phyloP scores from a whole-genome alignment of 345 rosid species.

The Linum tenue region DNA sequence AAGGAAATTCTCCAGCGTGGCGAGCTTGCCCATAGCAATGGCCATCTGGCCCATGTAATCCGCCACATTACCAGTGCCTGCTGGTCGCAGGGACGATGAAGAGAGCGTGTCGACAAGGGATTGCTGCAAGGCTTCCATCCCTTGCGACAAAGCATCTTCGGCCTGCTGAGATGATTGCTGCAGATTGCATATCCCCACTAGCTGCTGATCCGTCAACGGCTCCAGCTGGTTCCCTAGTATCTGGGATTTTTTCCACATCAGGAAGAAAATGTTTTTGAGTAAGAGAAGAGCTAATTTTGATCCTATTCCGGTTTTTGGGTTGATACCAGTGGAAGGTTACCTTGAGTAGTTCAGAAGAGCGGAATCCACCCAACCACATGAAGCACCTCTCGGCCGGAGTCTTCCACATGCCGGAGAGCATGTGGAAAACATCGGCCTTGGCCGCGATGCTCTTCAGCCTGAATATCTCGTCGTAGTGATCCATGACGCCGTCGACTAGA shows the following conservation, averaged over 20 bases:
- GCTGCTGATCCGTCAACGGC: constrained; percentile 84
- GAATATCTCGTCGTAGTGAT: constrained; percentile 67
- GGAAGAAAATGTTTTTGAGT: not conserved
- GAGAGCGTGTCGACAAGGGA: constrained; percentile 77
- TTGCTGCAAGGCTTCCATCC: constrained; percentile 95
- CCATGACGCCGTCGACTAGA: constrained; percentile 70
- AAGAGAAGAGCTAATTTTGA: not conserved
- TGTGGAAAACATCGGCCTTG: constrained; percentile 44
- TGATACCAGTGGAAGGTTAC: constrained; percentile 18
- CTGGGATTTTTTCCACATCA: constrained; percentile 19
- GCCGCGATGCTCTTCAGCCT: constrained; percentile 61
- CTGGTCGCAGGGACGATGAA: constrained; percentile 49
- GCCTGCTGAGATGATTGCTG: constrained; percentile 99
- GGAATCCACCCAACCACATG: constrained; percentile 97
- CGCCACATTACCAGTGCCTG: constrained; percentile 44
- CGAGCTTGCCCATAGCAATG: constrained; percentile 68
- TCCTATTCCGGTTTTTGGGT: too few species aligned
- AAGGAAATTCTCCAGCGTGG: constrained; percentile 77
- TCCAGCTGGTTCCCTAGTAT: constrained; percentile 79
- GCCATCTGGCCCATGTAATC: constrained; percentile 20
- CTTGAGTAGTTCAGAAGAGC: constrained; percentile 88
- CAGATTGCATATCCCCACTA: constrained; percentile 86
- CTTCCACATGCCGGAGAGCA: constrained; percentile 81
- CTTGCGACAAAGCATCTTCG: constrained; percentile 94
- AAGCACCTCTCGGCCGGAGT: constrained; percentile 88